Percentiles rank a stretch among this genome's conserved stretches.
Evolutionary conservation across 371 early-diverging fungal species (phyloP).

Genomic region (Mortierella sp.): DNA sequence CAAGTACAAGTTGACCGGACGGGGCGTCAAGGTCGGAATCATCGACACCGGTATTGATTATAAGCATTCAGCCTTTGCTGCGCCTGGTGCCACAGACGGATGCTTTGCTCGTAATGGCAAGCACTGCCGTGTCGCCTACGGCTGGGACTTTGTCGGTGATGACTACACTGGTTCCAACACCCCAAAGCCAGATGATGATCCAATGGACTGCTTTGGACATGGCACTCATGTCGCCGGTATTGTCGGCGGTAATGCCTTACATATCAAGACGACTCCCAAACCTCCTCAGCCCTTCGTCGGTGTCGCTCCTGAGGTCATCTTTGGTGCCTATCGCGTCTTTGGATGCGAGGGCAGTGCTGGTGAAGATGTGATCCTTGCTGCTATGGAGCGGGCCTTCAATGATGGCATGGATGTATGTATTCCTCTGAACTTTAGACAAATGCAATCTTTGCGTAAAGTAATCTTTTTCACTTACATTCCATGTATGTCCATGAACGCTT

Average conservation of each 20-base stretch:
- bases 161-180: slow-evolving; percentile 7
- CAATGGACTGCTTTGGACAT: slow-evolving; percentile 62
- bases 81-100: slow-evolving; percentile 21
- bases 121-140: slow-evolving; percentile 54
- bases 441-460: too few relatives aligned
- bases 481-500: background rate
- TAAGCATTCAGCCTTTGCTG: slow-evolving; percentile 62
- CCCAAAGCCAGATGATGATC: slow-evolving; percentile 59
- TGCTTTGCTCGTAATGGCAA: slow-evolving; percentile 54
- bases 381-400: slow-evolving; percentile 66
- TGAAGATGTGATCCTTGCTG: slow-evolving; percentile 70
- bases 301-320: slow-evolving; percentile 69
- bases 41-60: slow-evolving; percentile 68
- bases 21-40: slow-evolving; percentile 69
- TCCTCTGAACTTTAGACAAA: too few relatives aligned
- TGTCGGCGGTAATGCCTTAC: slow-evolving; percentile 60
- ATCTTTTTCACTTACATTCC: background rate
- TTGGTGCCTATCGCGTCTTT: slow-evolving; percentile 73
- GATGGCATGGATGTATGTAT: slow-evolving; percentile 68
- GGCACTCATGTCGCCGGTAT: slow-evolving; percentile 71
- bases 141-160: slow-evolving; percentile 60
- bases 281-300: slow-evolving; percentile 59
- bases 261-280: slow-evolving; percentile 13
- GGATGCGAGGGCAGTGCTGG: slow-evolving; percentile 69
- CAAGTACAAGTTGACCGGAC: slow-evolving; percentile 62